Evolutionary conservation across 2,329 filamentous ascomycete species (phyloP), one percentile per base, ranked within the genome.

Genomic region (Thermomyces lanuginosus): DNA sequence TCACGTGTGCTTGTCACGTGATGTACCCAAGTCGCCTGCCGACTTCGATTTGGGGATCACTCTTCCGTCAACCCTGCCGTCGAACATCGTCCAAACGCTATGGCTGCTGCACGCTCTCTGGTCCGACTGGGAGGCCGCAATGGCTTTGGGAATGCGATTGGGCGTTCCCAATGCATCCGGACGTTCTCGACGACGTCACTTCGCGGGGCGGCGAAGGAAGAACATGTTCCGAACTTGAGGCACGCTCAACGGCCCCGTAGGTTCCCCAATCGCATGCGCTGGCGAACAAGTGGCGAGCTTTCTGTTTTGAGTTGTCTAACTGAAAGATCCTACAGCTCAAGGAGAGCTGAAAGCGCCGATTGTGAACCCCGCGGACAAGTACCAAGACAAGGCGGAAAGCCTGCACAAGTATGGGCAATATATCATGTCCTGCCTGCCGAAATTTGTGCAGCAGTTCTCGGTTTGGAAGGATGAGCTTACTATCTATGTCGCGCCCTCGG

Each of bases 401-500:
- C 65, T 95, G 50, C 89, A 98, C 66, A 77, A 74, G 47, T 98
- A 98, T 51, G 89, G 89, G 46, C 74, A 91, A 49, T 98, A 92
- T 69, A 63, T 98, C 47, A 86, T 98, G 72, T 84, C 83, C 41
- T 92, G 81, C 56, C 60, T 98, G 48, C 91, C 89, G 45, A 95
- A 93, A 66, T 93, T 92, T 60, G 72, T 98, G 45, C 91, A 98
- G 63, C 89, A 98, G 61, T 95, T 95, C 63, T 92, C 84, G 8
- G 86, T 98, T 30, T 98, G 89, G 89, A 98, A 98, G 63, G 89
- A 98, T 52, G 89, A 98, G 60, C 72, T 98, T 51, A 83, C 78
- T 43, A 81, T 93, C 53, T 86, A 91, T 58, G 89, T 95, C 48
- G 66, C 81, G 24, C 89, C 89, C 1, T 61, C 78, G 19, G 89